Percentiles rank a stretch among this genome's conserved stretches.
These are phyloP conservation scores for Apiotrichum laibachii DNA, from an alignment of 1,284 basidiomycete species.

Conservation along the genomic window DNA sequence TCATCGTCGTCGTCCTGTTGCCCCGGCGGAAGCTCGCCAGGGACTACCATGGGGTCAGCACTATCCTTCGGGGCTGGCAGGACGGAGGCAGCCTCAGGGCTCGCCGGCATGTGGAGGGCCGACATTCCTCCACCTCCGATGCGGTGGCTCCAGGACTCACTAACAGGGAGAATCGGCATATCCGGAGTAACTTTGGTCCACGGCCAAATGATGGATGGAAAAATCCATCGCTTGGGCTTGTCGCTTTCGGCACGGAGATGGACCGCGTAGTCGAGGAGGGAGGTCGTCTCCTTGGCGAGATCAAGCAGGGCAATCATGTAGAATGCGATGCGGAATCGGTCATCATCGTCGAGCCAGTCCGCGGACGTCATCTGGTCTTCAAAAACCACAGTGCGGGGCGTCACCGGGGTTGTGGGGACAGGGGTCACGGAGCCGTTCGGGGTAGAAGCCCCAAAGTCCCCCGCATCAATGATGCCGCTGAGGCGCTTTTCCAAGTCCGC, in stretches of 20 bases:
- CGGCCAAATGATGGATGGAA: constrained; percentile 19
- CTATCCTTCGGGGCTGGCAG: neutral
- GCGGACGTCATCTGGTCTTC: constrained; percentile 17
- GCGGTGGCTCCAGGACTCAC: neutral
- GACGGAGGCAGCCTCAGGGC: too few species aligned
- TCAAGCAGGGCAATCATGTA: constrained; percentile 47
- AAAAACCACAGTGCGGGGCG: constrained; percentile 13
- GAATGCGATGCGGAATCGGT: constrained; percentile 45
- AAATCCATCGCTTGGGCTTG: constrained; percentile 17
- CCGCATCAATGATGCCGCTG: constrained; percentile 20
- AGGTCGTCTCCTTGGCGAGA: constrained; percentile 35
- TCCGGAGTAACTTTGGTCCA: constrained; percentile 13
- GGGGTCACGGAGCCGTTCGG: neutral
- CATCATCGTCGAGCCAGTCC: constrained; percentile 35
- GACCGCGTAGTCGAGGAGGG: constrained; percentile 20
- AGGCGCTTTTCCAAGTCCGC: constrained; percentile 15
- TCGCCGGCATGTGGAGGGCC: too few species aligned
- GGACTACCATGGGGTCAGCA: constrained; percentile 7
- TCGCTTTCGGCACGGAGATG: constrained; percentile 3
- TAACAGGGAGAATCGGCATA: neutral
- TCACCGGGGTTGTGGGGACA: neutral
- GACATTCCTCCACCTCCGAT: too few species aligned
- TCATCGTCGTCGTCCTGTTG: constrained; percentile 2
- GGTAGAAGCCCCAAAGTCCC: neutral
- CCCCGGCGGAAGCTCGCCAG: constrained; percentile 7